A percentile compares a stretch with the other conserved stretches of the same genome.
Evolutionary conservation across 495 filamentous ascomycete genomes (phyloP).

Genomic region (Xylona heveae): DNA sequence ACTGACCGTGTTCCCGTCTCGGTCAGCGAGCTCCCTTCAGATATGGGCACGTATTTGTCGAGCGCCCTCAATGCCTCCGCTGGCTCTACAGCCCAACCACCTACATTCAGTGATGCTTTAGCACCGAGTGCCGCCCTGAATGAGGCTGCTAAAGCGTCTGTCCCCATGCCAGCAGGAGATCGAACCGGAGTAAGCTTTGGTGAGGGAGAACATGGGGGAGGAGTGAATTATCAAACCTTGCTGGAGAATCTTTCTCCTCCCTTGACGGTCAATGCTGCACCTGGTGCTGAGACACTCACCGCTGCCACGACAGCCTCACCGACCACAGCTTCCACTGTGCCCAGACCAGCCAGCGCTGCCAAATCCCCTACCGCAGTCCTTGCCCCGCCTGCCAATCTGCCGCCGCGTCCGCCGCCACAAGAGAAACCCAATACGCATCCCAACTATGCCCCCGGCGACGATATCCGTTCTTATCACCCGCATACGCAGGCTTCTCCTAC

Average conservation of each 20-base stretch:
- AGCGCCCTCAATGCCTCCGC: too few relatives aligned
- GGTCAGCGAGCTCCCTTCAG: too few relatives aligned
- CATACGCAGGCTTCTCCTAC: constrained; percentile 20
- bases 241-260: constrained; percentile 15
- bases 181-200: too few relatives aligned
- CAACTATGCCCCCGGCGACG: constrained; percentile 31
- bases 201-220: too few relatives aligned
- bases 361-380: constrained; percentile 18
- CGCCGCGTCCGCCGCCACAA: constrained; percentile 29
- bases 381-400: constrained; percentile 26
- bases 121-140: too few relatives aligned
- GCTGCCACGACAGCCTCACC: constrained; percentile 5
- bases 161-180: too few relatives aligned
- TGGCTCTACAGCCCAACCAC: too few relatives aligned
- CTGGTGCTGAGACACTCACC: constrained; percentile 4
- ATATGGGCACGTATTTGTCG: too few relatives aligned
- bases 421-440: constrained; percentile 35
- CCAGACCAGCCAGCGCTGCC: constrained; percentile 1
- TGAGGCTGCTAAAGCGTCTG: too few relatives aligned
- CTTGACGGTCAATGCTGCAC: constrained; percentile 5
- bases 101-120: too few relatives aligned
- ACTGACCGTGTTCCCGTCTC: too few relatives aligned
- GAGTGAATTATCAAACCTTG: constrained; percentile 19
- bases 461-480: constrained; percentile 33
- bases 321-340: constrained; percentile 4